Evolutionary conservation across 805 yeast genomes (phyloP), one percentile per base, ranked within the genome.

Genomic region (Tetrapisispora arboricola): DNA sequence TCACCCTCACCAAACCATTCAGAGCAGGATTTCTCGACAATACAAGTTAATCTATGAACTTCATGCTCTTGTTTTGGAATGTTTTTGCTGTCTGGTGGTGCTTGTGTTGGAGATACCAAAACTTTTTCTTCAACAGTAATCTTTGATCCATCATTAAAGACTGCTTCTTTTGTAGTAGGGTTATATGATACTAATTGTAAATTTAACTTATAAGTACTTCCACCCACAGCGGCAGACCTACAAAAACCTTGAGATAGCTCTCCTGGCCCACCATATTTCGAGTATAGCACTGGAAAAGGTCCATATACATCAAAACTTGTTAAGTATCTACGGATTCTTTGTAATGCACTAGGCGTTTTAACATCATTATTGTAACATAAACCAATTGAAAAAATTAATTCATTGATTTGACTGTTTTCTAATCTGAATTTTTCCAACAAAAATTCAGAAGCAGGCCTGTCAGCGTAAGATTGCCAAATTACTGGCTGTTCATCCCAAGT

Each of bases 211-310:
- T 92, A 90, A 26, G 94, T 85, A 41, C 96, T 82, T 41, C 97
- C 97, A 16, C 92, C 97, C 47, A 90, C 97, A 12, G 98, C 98
- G 3, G 97, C 97, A 43, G 94, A 83, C 52, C 98, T 73, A 65
- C 96, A 90, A 62, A 92, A 90, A 1, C 96, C 98, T 65, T 90
- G 98, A 13, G 95, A 80, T 21, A 90, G 68, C 63, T 90, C 98
- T 40, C 97, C 96, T 0, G 95, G 88, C 2, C 95, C 94, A 43
- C 97, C 98, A 64, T 80, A 90, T 67, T 86, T 90, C 38, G 94
- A 83, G 52, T 80, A 80, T 67, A 90, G 70, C 11, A 84, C 94
- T 2, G 98, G 96, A 71, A 92, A 90, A 48, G 78, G 82, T 12
- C 98, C 98, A 61, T 88, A 92, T 4, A 88, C 85, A 51, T 88